phyloP scores from a whole-genome alignment of 1,139 yeast genomes.

The Sugiyamaella japonica region DNA sequence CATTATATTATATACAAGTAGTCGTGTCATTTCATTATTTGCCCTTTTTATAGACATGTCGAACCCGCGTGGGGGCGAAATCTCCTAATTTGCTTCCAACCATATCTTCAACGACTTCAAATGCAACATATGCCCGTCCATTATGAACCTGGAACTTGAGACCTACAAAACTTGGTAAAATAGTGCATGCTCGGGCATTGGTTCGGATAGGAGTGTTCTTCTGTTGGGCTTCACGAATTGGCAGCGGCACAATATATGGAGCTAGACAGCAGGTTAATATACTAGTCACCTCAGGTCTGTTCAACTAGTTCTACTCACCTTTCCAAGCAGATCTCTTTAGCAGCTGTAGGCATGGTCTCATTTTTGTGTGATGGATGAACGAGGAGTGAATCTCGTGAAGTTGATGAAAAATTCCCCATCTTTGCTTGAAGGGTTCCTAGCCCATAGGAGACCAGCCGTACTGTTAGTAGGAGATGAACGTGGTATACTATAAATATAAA shows the following conservation, averaged over 20 bases:
- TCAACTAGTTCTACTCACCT: constrained; percentile 39
- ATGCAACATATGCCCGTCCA: constrained; percentile 90
- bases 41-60: constrained; percentile 73
- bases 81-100: constrained; percentile 97
- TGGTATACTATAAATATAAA: too few relatives aligned
- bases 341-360: constrained; percentile 59
- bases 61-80: constrained; percentile 89
- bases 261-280: constrained; percentile 45
- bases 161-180: constrained; percentile 94
- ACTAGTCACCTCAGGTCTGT: neutral
- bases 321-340: constrained; percentile 82
- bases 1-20: constrained; percentile 7
- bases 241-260: constrained; percentile 91
- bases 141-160: constrained; percentile 91
- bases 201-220: constrained; percentile 88
- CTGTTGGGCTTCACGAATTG: constrained; percentile 78
- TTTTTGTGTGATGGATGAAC: constrained; percentile 32
- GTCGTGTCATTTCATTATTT: constrained; percentile 21
- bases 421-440: neutral
- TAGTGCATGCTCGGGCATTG: constrained; percentile 90
- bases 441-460: constrained; percentile 8
- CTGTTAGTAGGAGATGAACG: too few relatives aligned
- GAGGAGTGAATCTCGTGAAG: constrained; percentile 4
- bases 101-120: constrained; percentile 90
- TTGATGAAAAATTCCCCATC: constrained; percentile 3